Evolutionary conservation across 805 yeast genomes (phyloP), one percentile per base, ranked within the genome.

Genomic region (Yamadazyma kitorensis): DNA sequence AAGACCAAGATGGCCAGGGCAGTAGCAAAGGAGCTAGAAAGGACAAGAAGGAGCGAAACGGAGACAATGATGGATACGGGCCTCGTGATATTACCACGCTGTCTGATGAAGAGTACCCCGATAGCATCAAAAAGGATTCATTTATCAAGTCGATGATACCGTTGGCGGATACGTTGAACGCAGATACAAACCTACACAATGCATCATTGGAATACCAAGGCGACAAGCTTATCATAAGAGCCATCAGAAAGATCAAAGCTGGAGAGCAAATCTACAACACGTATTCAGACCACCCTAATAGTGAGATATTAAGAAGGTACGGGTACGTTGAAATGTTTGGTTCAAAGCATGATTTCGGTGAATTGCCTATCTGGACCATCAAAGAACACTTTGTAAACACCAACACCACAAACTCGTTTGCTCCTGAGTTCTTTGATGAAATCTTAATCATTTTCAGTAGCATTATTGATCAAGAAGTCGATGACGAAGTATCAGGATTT

Each of bases 261-360:
- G 88, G 84, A 3, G 82, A 78, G 20, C 98, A 93, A 53, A 67
- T 91, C 4, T 89, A 75, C 59, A 91, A 91, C 59, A 82, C 87
- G 0, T 91, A 93, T 55, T 94, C 96, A 1, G 93, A 88, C 28
- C 80, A 85, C 44, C 93, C 97, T 23, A 91, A 89, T 55, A 67
- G 91, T n/a, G 98, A 93, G 50, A 70, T 93, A 20, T 64, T 93
- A 36, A 74, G 98, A 49, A 73, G 95, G 37, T 91, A 91, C 48
- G 98, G 98, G 0, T 91, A 86, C 49, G 93, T 87, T 17, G 96
- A 89, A 59, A 55, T 62, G 41, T 69, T 67, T 14, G 86, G 86
- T 0, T 82, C 93, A 2, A 75, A 73, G 29, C 76, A 67, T 52
- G 98, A 91, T 55, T 82, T 85, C 49, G 96, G 82, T 6, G 98